Conservation (phyloP, 164 flowering plant species). For the Taxillus chinensis region DNA sequence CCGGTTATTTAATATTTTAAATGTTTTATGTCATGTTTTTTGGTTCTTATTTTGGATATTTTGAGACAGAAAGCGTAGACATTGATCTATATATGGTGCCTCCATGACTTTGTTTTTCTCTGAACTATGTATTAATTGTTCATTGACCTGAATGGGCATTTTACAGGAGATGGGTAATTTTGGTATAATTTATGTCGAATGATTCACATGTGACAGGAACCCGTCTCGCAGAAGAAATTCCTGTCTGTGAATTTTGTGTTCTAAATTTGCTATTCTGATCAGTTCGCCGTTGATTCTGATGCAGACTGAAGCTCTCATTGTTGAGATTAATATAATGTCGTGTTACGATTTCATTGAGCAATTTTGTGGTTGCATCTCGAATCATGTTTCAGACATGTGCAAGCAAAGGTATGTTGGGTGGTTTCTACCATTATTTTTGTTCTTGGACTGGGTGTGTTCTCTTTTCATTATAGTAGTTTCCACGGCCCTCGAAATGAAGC, state of each 20-base stretch:
- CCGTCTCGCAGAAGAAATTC: not conserved
- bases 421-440: not conserved
- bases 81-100: too few relatives aligned
- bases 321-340: slow-evolving; percentile 25
- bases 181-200: too few relatives aligned
- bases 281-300: not conserved
- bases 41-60: not conserved
- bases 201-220: too few relatives aligned
- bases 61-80: not conserved
- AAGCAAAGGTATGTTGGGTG: slow-evolving; percentile 22
- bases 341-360: slow-evolving; percentile 31
- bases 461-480: not conserved
- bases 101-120: not conserved
- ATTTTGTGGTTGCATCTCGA: slow-evolving; percentile 17
- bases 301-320: slow-evolving; percentile 39
- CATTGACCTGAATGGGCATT: too few relatives aligned
- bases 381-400: slow-evolving; percentile 20
- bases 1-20: not conserved
- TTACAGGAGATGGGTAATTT: too few relatives aligned
- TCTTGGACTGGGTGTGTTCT: not conserved
- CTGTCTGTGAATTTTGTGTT: not conserved
- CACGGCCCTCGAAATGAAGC: not conserved
- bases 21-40: too few relatives aligned
- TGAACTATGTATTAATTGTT: too few relatives aligned
- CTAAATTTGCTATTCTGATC: not conserved